Evolutionary conservation across 2,329 filamentous ascomycete genomes (phyloP).

Genomic region (Monilinia fructigena): DNA sequence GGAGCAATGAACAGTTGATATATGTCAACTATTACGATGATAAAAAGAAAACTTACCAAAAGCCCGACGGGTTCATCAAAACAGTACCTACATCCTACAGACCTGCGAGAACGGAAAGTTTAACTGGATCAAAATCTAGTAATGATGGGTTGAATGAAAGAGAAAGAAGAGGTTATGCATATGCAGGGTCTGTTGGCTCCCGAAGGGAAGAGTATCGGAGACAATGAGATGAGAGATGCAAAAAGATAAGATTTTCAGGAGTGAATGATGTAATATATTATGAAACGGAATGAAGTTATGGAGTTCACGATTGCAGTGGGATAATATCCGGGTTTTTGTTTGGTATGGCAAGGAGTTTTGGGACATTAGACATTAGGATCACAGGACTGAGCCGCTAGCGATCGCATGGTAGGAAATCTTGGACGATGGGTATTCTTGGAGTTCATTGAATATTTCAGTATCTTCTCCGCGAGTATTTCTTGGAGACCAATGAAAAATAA

Average conservation of each 20-base stretch:
- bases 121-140: neutral
- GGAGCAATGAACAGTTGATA: conserved; percentile 4
- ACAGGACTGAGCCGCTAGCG: neutral
- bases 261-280: neutral
- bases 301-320: neutral
- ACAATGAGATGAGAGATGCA: conserved; percentile 3
- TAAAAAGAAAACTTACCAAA: neutral
- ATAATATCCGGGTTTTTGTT: neutral
- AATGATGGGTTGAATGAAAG: neutral
- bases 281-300: neutral
- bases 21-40: conserved; percentile 18
- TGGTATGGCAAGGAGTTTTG: neutral
- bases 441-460: neutral
- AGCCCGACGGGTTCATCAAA: conserved; percentile 12
- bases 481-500: neutral
- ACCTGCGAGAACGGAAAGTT: neutral
- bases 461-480: neutral
- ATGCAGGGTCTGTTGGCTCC: too few species aligned
- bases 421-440: neutral
- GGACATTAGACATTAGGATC: neutral
- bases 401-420: neutral
- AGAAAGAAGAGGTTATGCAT: conserved; percentile 5
- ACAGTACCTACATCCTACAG: neutral
- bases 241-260: neutral
- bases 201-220: neutral